These are phyloP conservation scores for Termitomyces sp. DNA, from an alignment of 768 basidiomycete genomes.

Conservation along the genomic window DNA sequence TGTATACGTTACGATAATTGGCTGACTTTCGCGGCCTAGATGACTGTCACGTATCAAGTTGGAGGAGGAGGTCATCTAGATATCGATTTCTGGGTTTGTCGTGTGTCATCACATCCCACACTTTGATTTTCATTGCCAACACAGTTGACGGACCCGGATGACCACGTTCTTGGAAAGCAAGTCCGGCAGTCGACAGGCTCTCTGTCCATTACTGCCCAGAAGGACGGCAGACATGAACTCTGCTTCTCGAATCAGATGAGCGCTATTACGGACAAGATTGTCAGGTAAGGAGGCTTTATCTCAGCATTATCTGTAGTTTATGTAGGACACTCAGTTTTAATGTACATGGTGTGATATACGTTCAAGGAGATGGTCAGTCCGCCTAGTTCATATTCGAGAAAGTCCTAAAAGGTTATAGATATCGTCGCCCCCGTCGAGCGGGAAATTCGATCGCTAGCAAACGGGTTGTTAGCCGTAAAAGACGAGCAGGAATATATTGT, in stretches of 20 bases:
- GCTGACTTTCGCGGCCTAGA: slow-evolving; percentile 40
- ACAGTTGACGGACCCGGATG: slow-evolving; percentile 79
- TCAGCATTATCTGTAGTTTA: background rate
- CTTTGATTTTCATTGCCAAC: slow-evolving; percentile 7
- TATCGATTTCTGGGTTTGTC: slow-evolving; percentile 90
- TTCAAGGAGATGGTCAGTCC: slow-evolving; percentile 79
- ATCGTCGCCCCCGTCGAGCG: slow-evolving; percentile 93
- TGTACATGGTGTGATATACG: slow-evolving; percentile 94
- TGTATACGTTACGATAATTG: background rate
- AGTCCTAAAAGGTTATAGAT: slow-evolving; percentile 29
- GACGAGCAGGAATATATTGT: slow-evolving; percentile 99
- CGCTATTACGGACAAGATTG: slow-evolving; percentile 89
- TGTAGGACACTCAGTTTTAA: slow-evolving; percentile 64
- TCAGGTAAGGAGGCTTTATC: slow-evolving; percentile 54
- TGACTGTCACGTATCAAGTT: slow-evolving; percentile 99
- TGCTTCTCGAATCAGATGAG: slow-evolving; percentile 99
- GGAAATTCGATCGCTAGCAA: slow-evolving; percentile 83
- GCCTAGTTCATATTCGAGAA: background rate
- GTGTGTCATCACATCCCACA: background rate
- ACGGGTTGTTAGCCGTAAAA: slow-evolving; percentile 83
- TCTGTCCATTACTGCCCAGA: slow-evolving; percentile 78
- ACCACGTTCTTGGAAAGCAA: slow-evolving; percentile 65
- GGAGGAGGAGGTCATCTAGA: slow-evolving; percentile 95
- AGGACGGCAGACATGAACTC: slow-evolving; percentile 86
- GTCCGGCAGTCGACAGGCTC: slow-evolving; percentile 87